Conservation (phyloP, 805 yeast genomes). For the Starmerella etchellsii region DNA sequence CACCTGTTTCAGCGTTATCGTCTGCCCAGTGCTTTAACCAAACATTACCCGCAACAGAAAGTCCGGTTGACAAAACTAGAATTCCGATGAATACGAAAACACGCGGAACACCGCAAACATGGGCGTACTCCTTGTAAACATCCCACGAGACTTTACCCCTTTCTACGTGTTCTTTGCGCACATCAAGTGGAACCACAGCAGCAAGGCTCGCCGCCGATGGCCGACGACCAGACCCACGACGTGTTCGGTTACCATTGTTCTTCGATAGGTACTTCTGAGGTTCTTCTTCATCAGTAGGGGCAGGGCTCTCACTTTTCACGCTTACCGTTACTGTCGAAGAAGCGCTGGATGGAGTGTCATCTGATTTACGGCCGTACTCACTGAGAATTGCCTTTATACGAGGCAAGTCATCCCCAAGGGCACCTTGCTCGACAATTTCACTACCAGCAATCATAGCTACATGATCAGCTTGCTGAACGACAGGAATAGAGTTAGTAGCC, state of each 20-base stretch:
- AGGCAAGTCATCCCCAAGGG: slow-evolving; percentile 16
- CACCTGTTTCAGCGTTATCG: slow-evolving; percentile 53
- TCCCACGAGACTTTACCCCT: slow-evolving; percentile 89
- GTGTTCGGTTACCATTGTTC: background rate
- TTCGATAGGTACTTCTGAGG: slow-evolving; percentile 20
- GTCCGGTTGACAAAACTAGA: slow-evolving; percentile 44
- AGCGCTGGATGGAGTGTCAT: background rate
- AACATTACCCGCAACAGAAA: slow-evolving; percentile 58
- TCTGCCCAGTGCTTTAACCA: slow-evolving; percentile 99
- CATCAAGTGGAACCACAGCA: slow-evolving; percentile 20
- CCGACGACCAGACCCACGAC: slow-evolving; percentile 32
- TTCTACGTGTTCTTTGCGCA: slow-evolving; percentile 61
- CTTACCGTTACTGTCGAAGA: background rate
- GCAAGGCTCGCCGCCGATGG: slow-evolving; percentile 52
- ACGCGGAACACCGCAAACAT: slow-evolving; percentile 64
- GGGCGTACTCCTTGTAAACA: slow-evolving; percentile 70
- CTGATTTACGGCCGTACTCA: slow-evolving; percentile 17
- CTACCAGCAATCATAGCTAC: slow-evolving; percentile 53
- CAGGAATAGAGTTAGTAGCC: slow-evolving; percentile 80
- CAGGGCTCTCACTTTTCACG: background rate
- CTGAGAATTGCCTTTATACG: slow-evolving; percentile 12
- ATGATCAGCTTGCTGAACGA: slow-evolving; percentile 58
- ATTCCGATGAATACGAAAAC: slow-evolving; percentile 46
- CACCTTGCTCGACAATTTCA: slow-evolving; percentile 29
- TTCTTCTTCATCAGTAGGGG: slow-evolving; percentile 15